A percentile compares a stretch with the other conserved stretches of the same genome.
phyloP scores from a whole-genome alignment of 768 basidiomycete genomes.

The Pholiota molesta region DNA sequence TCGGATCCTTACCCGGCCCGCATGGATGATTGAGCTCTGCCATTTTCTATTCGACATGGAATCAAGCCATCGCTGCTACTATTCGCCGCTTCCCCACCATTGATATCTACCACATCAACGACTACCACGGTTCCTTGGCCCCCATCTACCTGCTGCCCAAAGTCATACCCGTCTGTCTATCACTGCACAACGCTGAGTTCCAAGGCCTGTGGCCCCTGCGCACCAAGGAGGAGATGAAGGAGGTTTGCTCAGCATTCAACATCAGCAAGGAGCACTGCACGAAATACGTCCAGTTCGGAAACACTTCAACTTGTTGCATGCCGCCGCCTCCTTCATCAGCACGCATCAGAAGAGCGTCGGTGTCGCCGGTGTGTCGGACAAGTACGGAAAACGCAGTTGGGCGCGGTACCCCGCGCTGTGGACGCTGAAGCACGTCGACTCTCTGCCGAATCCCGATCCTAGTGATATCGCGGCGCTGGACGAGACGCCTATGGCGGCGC shows the following conservation, averaged over 20 bases:
- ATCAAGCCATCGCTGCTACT: constrained; percentile 92
- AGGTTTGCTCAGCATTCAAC: constrained; percentile 97
- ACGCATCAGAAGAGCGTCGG: constrained; percentile 91
- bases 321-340: constrained; percentile 90
- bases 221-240: constrained; percentile 98
- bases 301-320: constrained; percentile 97
- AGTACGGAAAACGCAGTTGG: constrained; percentile 97
- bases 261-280: constrained; percentile 95
- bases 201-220: constrained; percentile 96
- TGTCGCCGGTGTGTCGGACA: constrained; percentile 96
- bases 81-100: constrained; percentile 85
- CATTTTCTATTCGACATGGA: constrained; percentile 98
- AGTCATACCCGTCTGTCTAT: constrained; percentile 87
- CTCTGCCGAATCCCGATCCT: constrained; percentile 92
- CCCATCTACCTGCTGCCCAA: constrained; percentile 92
- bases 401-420: constrained; percentile 95
- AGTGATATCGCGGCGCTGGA: constrained; percentile 93
- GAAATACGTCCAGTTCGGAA: constrained; percentile 97
- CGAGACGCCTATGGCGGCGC: constrained; percentile 70
- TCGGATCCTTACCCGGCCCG: constrained; percentile 94
- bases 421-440: constrained; percentile 95
- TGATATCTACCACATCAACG: constrained; percentile 94
- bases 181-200: constrained; percentile 96
- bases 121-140: constrained; percentile 93
- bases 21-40: constrained; percentile 97